Percentiles rank a stretch among this genome's conserved stretches.
Evolutionary conservation across 495 filamentous ascomycete genomes (phyloP).

Genomic region (Hapsidospora chrysogenum): DNA sequence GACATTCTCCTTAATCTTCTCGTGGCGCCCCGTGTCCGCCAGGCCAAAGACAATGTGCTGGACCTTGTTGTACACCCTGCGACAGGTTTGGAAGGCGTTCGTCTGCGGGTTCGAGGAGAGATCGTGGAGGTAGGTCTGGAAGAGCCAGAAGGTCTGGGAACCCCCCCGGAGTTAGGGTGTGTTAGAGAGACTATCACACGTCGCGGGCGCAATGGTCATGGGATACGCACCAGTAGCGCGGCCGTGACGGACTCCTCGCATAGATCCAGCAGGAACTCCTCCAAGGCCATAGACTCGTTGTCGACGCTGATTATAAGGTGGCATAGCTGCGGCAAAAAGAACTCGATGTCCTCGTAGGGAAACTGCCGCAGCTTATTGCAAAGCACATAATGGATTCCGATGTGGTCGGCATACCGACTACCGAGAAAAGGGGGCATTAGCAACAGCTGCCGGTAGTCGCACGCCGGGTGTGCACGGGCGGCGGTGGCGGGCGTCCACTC

Average conservation of each 20-base stretch:
- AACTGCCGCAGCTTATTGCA: constrained; percentile 69
- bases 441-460: no score
- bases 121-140: constrained; percentile 67
- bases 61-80: constrained; percentile 62
- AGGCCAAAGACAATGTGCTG: constrained; percentile 63
- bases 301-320: constrained; percentile 64
- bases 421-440: no score
- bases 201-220: background rate
- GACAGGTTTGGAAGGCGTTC: constrained; percentile 53
- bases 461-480: background rate
- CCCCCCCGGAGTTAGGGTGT: background rate
- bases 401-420: constrained; percentile 67
- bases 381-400: constrained; percentile 65
- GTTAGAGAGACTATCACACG: background rate
- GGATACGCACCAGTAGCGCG: constrained; percentile 45
- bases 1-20: constrained; percentile 60
- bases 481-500: constrained; percentile 17
- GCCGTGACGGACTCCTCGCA: constrained; percentile 68
- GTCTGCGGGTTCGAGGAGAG: constrained; percentile 50
- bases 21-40: constrained; percentile 38
- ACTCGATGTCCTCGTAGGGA: constrained; percentile 68
- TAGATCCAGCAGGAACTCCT: constrained; percentile 64
- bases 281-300: constrained; percentile 70
- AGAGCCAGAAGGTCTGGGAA: constrained; percentile 71
- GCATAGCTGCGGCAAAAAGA: constrained; percentile 68